phyloP scores from a whole-genome alignment of 169 alveolate species.

The Plasmodium reichenowi region DNA sequence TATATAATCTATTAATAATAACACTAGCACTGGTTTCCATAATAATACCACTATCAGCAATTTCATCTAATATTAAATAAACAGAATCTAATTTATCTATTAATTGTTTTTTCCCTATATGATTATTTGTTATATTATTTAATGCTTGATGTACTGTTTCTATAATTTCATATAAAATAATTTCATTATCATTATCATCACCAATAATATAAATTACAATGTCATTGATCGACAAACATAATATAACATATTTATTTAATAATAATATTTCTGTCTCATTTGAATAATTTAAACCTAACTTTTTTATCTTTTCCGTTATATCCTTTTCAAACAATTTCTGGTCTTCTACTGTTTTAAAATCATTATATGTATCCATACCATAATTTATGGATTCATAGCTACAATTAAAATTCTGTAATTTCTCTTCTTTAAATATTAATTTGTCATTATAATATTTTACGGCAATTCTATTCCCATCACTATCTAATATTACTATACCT shows the following conservation, averaged over 20 bases:
- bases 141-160: slow-evolving; percentile 77
- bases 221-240: slow-evolving; percentile 38
- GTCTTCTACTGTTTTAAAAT: slow-evolving; percentile 44
- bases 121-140: slow-evolving; percentile 77
- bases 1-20: slow-evolving; percentile 36
- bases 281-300: slow-evolving; percentile 47
- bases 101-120: slow-evolving; percentile 77
- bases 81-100: slow-evolving; percentile 81
- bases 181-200: slow-evolving; percentile 80
- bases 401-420: neutral
- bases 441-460: slow-evolving; percentile 79
- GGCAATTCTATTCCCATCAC: slow-evolving; percentile 84
- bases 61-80: slow-evolving; percentile 82
- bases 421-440: slow-evolving; percentile 24
- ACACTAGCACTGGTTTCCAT: slow-evolving; percentile 55
- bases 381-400: slow-evolving; percentile 32
- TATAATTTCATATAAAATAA: slow-evolving; percentile 79
- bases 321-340: slow-evolving; percentile 27
- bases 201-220: slow-evolving; percentile 77
- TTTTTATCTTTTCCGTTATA: slow-evolving; percentile 61
- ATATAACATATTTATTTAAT: slow-evolving; percentile 67
- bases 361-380: slow-evolving; percentile 52
- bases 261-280: slow-evolving; percentile 72
- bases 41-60: slow-evolving; percentile 84
- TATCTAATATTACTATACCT: slow-evolving; percentile 80